Base-by-base conservation (phyloP, 805 yeast species). In the Vanderwaltozyma yarrowii region DNA sequence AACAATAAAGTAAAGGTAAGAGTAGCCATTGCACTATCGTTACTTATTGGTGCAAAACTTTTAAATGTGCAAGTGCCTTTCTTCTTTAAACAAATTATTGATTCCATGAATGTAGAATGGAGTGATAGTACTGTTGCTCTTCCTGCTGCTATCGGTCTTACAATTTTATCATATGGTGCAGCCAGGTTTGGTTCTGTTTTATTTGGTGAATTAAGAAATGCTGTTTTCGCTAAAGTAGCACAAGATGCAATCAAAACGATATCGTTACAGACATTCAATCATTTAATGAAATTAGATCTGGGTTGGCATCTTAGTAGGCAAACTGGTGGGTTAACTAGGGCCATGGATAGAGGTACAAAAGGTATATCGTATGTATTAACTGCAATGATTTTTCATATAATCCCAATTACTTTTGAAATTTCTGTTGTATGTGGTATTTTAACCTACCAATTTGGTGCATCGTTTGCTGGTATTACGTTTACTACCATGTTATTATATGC, bases 381-480 rank as follows among this genome's bases (percentile, higher is more conserved):
- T 27, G 95, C 97, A 2, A 84, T 89, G 95, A 95, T 92, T n/a
- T 89, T 92, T 66, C 97, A 92, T 58, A 88, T 92, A 27, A 67
- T 89, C 25, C 98, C 98, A 8, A 82, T 89, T 30, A 71, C 94
- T 3, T 82, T 92, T 56, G 98, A 92, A 58, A 92, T 92, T 37
- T 72, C 83, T 3, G 80, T 92, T 39, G 98, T 92, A 11, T 84
- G 96, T 56, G 95, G 96, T 40, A 82, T 92, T 32, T 66, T 92
- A 47, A 86, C 96, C 13, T 89, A 88, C 58, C 89, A 89, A 58
- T 92, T 86, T 56, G 98, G 98, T 19, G 61, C 74, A 2, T 69
- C 79, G 18, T 92, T 86, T 65, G 96, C 98, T 2, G 85, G 83
- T 5, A 87, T 89, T 33, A 87, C 98, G 0, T 65, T 86, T 32